Evolutionary conservation across 345 rosid species (phyloP), one percentile per base, ranked within the genome.

Genomic region (Populus deltoides): DNA sequence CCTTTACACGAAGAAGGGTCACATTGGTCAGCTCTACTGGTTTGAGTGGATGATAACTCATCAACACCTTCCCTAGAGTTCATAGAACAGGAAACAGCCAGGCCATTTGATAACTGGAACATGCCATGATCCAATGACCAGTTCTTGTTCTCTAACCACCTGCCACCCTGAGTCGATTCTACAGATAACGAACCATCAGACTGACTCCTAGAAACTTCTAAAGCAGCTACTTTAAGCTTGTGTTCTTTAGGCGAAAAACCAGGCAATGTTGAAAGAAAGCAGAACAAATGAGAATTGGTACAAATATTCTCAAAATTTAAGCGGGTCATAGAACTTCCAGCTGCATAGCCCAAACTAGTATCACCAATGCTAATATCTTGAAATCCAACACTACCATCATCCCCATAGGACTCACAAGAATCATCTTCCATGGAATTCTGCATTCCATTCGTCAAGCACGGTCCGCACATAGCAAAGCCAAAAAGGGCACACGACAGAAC

Each of bases 181-280:
- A 63, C 77, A 41, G 83, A 76, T 31, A 78, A 74, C 57, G 55
- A 33, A 66, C 84, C 76, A 76, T 83, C 81, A 73, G 72, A 75
- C 72, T 73, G 77, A 79, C 78, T 75, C 74, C 80, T 78, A 82
- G 85, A 74, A 71, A 59, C 84, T 71, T 84, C 86, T 80, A 84
- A 66, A 84, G 77, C 72, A 76, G 74, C 85, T 43, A 35, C 47
- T 77, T 80, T 70, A 39, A 41, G 72, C 35, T 69, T 70, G 51
- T 62, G 75, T 73, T 74, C 87, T 59, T 73, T 67, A 47, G 80
- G 78, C 20, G 75, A 75, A 81, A 86, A 79, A 65, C 85, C 89
- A 66, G 81, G 78, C 73, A 89, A 81, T 22, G 92, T 89, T 39
- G 98, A 91, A 77, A 89, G 97, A 83, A 90, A 88, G 85, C 91